These are phyloP conservation scores for Trypanosoma cruzi DNA, from an alignment of 208 protist genomes.

Conservation along the genomic window DNA sequence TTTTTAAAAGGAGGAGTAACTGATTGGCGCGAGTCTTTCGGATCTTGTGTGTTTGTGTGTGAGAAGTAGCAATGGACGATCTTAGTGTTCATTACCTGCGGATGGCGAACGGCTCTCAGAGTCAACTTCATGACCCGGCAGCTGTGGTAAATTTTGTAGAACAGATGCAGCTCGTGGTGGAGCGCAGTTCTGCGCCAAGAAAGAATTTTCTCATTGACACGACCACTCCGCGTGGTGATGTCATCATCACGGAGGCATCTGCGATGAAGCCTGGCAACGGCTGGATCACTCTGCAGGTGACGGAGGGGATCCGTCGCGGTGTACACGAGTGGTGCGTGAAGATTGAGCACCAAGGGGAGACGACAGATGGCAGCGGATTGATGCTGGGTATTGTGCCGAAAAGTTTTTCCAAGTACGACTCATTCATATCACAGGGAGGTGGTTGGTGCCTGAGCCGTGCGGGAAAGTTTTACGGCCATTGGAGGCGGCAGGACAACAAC, in stretches of 20 bases:
- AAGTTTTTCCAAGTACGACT: conserved; percentile 91
- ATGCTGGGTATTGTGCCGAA: conserved; percentile 94
- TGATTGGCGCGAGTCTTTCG: too few relatives aligned
- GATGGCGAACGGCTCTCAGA: conserved; percentile 68
- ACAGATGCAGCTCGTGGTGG: conserved; percentile 64
- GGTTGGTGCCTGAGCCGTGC: conserved; percentile 93
- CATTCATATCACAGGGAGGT: conserved; percentile 92
- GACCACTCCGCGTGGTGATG: conserved; percentile 88
- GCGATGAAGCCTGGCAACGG: conserved; percentile 91
- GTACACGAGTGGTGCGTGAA: conserved; percentile 93
- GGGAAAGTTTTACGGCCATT: conserved; percentile 94
- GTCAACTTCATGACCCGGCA: conserved; percentile 65
- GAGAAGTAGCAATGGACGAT: conserved; percentile 60
- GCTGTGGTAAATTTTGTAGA: conserved; percentile 77
- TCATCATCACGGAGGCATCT: conserved; percentile 85
- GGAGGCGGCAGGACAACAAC: conserved; percentile 74
- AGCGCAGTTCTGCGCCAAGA: conserved; percentile 65
- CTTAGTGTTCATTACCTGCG: conserved; percentile 74
- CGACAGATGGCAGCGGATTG: conserved; percentile 89
- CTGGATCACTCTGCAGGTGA: conserved; percentile 92
- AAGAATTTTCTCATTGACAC: conserved; percentile 91
- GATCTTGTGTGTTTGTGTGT: conserved; percentile 8
- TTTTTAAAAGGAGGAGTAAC: too few relatives aligned
- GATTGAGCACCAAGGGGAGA: conserved; percentile 93
- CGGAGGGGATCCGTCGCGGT: conserved; percentile 84